phyloP scores from a whole-genome alignment of 495 filamentous ascomycete species.

The Alectoria sarmentosa region DNA sequence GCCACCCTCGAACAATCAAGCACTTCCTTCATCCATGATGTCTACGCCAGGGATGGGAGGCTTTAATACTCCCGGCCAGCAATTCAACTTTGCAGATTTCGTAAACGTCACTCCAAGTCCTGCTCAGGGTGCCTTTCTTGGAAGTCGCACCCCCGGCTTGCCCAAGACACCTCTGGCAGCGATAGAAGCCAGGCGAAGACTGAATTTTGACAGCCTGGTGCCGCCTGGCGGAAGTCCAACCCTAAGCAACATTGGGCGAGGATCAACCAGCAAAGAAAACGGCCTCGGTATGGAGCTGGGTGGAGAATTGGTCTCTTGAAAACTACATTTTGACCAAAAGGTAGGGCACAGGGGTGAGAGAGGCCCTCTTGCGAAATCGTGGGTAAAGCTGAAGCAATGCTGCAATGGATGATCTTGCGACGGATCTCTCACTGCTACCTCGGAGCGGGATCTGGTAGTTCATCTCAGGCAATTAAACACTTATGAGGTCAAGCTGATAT shows the following conservation, averaged over 20 bases:
- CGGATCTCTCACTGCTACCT: no score
- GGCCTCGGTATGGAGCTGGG: constrained; percentile 52
- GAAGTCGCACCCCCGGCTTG: constrained; percentile 48
- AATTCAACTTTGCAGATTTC: constrained; percentile 94
- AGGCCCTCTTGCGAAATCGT: neutral
- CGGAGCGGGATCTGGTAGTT: neutral
- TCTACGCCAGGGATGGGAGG: constrained; percentile 62
- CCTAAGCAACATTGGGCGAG: constrained; percentile 17
- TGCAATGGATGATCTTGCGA: no score
- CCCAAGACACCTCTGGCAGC: constrained; percentile 54
- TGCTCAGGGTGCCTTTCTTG: constrained; percentile 69
- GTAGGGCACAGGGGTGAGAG: neutral
- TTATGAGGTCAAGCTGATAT: neutral
- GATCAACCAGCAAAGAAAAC: constrained; percentile 22
- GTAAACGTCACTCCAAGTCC: constrained; percentile 92
- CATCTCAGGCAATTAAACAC: neutral
- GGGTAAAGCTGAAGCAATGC: neutral
- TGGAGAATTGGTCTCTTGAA: constrained; percentile 45
- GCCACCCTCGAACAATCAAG: constrained; percentile 71
- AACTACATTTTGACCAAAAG: neutral
- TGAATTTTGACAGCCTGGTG: constrained; percentile 62
- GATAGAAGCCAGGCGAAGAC: constrained; percentile 49
- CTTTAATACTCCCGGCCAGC: constrained; percentile 52
- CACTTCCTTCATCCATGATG: constrained; percentile 80
- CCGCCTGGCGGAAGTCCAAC: constrained; percentile 39